phyloP scores from a whole-genome alignment of 352 stramenopile species.

The Vaucheria bursata region DNA sequence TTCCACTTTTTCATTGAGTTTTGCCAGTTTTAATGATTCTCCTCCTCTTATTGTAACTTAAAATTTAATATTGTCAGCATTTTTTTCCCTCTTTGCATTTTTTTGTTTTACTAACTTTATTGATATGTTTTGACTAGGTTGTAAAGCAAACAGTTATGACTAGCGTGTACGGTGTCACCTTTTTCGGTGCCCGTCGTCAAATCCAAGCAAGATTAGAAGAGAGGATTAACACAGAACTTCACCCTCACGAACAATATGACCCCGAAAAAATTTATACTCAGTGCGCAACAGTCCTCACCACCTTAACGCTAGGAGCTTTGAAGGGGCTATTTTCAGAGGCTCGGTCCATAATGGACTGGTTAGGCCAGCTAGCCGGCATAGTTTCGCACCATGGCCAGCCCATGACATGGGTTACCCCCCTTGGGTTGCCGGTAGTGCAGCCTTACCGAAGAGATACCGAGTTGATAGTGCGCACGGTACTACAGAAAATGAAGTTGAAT shows the following conservation, averaged over 20 bases:
- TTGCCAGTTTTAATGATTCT: too few relatives aligned
- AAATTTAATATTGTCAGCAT: too few relatives aligned
- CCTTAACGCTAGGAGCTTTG: not conserved
- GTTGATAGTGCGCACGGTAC: conserved; percentile 43
- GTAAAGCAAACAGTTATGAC: conserved; percentile 99
- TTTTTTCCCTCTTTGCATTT: too few relatives aligned
- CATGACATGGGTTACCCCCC: conserved; percentile 95
- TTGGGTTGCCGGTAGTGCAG: conserved; percentile 96
- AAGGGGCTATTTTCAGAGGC: conserved; percentile 33
- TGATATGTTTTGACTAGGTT: too few relatives aligned
- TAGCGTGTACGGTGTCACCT: conserved; percentile 98
- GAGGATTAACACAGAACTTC: conserved; percentile 27
- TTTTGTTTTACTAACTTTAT: too few relatives aligned
- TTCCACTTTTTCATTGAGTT: too few relatives aligned
- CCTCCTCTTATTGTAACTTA: too few relatives aligned
- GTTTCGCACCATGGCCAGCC: conserved; percentile 68
- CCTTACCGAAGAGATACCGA: conserved; percentile 71
- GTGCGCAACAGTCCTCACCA: not conserved
- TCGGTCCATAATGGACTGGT: conserved; percentile 82
- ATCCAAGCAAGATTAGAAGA: conserved; percentile 92
- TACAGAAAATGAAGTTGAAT: conserved; percentile 46
- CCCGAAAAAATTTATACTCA: too few relatives aligned
- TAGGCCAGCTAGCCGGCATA: conserved; percentile 62
- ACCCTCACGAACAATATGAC: not conserved
- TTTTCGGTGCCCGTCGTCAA: conserved; percentile 95